phyloP scores from a whole-genome alignment of 2,329 filamentous ascomycete genomes.

The Tolypocladium pustulatum region DNA sequence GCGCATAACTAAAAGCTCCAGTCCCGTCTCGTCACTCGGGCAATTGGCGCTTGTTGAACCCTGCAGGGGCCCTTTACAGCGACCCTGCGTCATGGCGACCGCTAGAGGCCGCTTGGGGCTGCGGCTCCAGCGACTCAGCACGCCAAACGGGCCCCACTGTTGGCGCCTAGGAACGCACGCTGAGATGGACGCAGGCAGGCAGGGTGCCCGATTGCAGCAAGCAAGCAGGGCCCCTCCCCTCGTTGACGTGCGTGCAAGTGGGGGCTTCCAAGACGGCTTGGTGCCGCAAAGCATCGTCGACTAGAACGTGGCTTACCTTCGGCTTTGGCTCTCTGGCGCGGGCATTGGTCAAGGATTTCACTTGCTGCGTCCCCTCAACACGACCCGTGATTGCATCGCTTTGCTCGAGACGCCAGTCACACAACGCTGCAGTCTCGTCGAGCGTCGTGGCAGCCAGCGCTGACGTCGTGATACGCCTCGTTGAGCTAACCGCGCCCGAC shows the following conservation, averaged over 20 bases:
- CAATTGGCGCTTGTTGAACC: neutral
- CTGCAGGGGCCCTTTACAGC: neutral
- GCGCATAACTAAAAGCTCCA: neutral
- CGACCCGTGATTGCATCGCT: neutral
- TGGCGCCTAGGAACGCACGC: neutral
- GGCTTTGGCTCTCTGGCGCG: constrained; percentile 2
- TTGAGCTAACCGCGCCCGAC: neutral
- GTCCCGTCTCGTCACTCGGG: too few relatives aligned
- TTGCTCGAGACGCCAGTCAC: neutral
- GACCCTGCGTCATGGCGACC: neutral
- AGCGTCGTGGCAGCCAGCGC: neutral
- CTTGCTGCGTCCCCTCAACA: neutral
- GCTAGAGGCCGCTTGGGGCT: neutral
- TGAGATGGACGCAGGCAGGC: too few relatives aligned
- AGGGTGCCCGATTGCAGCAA: too few relatives aligned
- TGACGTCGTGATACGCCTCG: neutral
- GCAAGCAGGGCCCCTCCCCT: too few relatives aligned
- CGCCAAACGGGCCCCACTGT: neutral
- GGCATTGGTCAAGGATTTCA: neutral
- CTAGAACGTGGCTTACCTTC: constrained; percentile 5
- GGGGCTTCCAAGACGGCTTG: neutral
- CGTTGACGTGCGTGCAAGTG: neutral
- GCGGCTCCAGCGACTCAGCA: neutral
- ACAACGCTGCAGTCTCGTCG: neutral
- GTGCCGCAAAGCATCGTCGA: too few relatives aligned